Evolutionary conservation across 257 asterid species (phyloP).

Genomic region (Solanum pinnatisectum): DNA sequence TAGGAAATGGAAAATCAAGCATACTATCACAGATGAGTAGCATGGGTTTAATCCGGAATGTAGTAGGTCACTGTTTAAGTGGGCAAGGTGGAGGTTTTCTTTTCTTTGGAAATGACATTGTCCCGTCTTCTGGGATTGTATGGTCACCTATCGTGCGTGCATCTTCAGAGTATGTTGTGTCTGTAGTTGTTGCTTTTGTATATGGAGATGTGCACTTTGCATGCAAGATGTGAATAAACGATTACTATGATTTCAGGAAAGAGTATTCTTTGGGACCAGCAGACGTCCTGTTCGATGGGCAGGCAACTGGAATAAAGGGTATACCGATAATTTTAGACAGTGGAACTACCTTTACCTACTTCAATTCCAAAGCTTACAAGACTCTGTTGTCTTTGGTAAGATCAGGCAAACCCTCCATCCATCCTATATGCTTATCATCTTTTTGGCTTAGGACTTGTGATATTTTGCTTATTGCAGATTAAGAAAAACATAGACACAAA

Average conservation of each 20-base stretch:
- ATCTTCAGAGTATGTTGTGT: constrained; percentile 14
- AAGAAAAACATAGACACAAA: constrained; percentile 24
- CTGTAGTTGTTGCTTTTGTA: background rate
- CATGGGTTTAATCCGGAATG: constrained; percentile 48
- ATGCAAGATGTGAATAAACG: background rate
- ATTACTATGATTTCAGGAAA: constrained; percentile 13
- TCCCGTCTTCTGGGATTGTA: constrained; percentile 29
- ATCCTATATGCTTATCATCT: background rate
- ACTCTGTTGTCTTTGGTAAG: constrained; percentile 26
- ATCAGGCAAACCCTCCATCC: background rate
- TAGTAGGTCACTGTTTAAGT: constrained; percentile 82
- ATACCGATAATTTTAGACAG: constrained; percentile 25
- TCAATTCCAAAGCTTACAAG: constrained; percentile 10
- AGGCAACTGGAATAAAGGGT: constrained; percentile 14
- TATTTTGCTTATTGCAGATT: constrained; percentile 31
- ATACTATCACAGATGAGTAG: constrained; percentile 47
- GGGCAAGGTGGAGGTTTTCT: constrained; percentile 73
- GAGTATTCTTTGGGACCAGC: constrained; percentile 27
- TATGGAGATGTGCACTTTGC: background rate
- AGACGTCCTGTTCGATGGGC: constrained; percentile 13
- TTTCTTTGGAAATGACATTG: constrained; percentile 69
- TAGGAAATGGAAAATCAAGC: constrained; percentile 74
- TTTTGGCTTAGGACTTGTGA: background rate
- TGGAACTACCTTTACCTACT: constrained; percentile 39
- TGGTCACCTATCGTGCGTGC: constrained; percentile 23